phyloP scores from a whole-genome alignment of 306 rosid species.

The Prunus mira region DNA sequence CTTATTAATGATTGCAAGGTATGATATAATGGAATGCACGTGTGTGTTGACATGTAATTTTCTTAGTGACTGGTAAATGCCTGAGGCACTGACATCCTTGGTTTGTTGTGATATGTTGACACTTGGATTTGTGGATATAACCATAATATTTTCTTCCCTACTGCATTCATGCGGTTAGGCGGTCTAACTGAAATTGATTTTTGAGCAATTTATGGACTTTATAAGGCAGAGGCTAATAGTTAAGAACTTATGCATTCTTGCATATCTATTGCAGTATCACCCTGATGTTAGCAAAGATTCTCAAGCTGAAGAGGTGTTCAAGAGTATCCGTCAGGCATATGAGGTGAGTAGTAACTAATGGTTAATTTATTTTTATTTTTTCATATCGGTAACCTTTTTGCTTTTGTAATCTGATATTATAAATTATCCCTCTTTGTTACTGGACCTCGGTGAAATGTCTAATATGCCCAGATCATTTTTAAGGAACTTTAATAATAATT shows the following conservation, averaged over 20 bases:
- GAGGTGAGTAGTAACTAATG: conserved; percentile 43
- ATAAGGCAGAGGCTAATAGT: neutral
- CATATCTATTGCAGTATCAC: conserved; percentile 63
- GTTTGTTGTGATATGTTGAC: neutral
- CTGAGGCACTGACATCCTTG: neutral
- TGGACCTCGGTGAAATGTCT: neutral
- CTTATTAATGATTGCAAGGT: neutral
- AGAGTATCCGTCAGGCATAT: conserved; percentile 69
- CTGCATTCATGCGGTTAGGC: neutral
- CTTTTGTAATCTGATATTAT: neutral
- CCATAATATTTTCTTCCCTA: neutral
- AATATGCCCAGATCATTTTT: neutral
- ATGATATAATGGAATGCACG: neutral
- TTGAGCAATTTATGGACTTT: neutral
- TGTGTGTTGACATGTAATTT: neutral
- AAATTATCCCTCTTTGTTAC: neutral
- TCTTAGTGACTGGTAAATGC: neutral
- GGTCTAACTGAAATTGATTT: neutral
- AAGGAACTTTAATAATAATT: neutral
- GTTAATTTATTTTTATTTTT: too few relatives aligned
- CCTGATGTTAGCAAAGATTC: conserved; percentile 90
- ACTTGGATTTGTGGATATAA: neutral
- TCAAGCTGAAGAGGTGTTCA: conserved; percentile 67
- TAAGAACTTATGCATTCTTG: conserved; percentile 2
- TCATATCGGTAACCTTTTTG: neutral